Evolutionary conservation across 2,329 filamentous ascomycete species (phyloP), one percentile per base, ranked within the genome.

Genomic region (Clarireedia hainanense): DNA sequence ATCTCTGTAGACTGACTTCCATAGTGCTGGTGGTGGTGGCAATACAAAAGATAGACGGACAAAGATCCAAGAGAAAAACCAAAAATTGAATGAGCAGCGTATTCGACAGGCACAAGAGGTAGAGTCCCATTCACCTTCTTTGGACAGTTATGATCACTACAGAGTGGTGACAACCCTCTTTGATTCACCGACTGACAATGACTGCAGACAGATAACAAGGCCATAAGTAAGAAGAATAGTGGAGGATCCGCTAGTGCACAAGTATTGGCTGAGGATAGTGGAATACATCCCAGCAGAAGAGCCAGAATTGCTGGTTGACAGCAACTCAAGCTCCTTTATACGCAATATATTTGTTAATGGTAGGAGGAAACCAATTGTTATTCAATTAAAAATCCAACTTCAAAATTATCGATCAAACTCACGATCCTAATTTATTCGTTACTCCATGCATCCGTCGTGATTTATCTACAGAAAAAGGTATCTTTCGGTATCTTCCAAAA

Each of bases 21-120:
- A 10, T 54, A 89, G 86, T 63, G 91, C 88, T 57, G 91, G 91
- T 51, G 91, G 91, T 42, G 92, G 92, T 58, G 86, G 85, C 59
- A 95, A 91, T 70, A 89, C 83, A 47, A 78, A 84, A 61, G 74
- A 78, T 56, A 79, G 92, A 61, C 83, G 80, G 68, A 80, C 85
- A 57, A 94, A 91, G 75, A 89, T 97, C 70, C 78, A 81, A 66
- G 80, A 80, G 57, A 96, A 96, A 80, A 96, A 97, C 74, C 76
- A 80, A 66, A 92, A 91, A 74, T 79, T 96, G 50, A 81, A 89
- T 63, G 89, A 84, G 61, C 77, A 69, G 56, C 60, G 67, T 4
- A 36, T 61, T 3, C 59, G 64, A 12, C 59, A 59, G 34, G 62
- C 64, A 56, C 58, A 67, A 40, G 66, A 65, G 53, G 52, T 50